phyloP scores from a whole-genome alignment of 345 rosid genomes.

The Cochlearia excelsa region DNA sequence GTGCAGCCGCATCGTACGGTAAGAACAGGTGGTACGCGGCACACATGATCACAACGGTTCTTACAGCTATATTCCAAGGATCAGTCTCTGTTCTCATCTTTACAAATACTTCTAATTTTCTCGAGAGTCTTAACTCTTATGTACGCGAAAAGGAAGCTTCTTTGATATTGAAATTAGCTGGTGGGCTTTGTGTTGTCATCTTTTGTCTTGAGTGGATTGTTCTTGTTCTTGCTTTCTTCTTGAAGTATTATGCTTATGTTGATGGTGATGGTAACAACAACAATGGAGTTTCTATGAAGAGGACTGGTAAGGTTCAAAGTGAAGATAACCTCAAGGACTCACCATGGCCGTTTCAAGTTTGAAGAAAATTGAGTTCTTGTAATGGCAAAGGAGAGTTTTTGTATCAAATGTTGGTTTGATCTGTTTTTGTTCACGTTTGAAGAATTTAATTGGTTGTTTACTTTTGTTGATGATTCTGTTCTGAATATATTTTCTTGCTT shows the following conservation, averaged over 20 bases:
- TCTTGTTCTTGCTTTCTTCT: constrained; percentile 80
- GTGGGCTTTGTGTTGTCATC: constrained; percentile 67
- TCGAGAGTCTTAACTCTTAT: constrained; percentile 64
- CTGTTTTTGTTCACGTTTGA: constrained; percentile 3
- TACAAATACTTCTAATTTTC: constrained; percentile 63
- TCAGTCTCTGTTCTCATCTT: constrained; percentile 78
- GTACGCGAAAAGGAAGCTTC: constrained; percentile 80
- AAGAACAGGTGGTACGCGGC: constrained; percentile 66
- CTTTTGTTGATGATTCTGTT: constrained; percentile 3
- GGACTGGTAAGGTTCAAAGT: constrained; percentile 66
- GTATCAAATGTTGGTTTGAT: constrained; percentile 28
- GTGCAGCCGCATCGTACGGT: constrained; percentile 54
- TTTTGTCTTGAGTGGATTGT: constrained; percentile 90
- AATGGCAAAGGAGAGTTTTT: constrained; percentile 3
- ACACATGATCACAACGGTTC: constrained; percentile 81
- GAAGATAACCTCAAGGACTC: constrained; percentile 76
- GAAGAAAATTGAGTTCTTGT: constrained; percentile 17
- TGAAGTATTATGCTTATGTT: constrained; percentile 66
- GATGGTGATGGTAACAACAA: constrained; percentile 44
- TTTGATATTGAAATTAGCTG: constrained; percentile 74
- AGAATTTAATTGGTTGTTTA: not conserved
- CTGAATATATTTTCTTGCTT: not conserved
- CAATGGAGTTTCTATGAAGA: constrained; percentile 37
- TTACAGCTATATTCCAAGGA: constrained; percentile 88
- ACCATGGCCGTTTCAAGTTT: constrained; percentile 86